Evolutionary conservation across 108 stramenopile genomes (phyloP).

Genomic region (Asterionellopsis glacialis): DNA sequence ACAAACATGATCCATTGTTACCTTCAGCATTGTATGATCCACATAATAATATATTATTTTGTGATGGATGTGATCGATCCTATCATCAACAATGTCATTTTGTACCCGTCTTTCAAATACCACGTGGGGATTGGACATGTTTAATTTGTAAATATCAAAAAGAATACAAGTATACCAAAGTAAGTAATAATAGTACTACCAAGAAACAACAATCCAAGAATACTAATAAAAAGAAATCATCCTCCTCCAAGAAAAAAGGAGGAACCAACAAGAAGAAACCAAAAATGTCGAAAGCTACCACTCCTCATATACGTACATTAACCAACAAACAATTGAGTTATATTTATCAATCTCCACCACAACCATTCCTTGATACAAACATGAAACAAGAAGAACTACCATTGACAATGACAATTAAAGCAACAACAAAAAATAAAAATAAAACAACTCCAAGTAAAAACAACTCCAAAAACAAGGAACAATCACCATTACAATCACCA

Average conservation of each 20-base stretch:
- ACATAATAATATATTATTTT: slow-evolving; percentile 71
- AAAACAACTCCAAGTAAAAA: neutral
- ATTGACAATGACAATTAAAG: too few species aligned
- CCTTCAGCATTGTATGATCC: slow-evolving; percentile 59
- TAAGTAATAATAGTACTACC: slow-evolving; percentile 2
- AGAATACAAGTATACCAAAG: slow-evolving; percentile 14
- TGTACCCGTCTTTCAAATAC: slow-evolving; percentile 66
- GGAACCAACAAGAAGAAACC: too few species aligned
- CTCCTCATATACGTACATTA: neutral
- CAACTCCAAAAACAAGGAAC: too few species aligned
- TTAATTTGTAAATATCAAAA: slow-evolving; percentile 45
- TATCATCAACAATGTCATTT: slow-evolving; percentile 90
- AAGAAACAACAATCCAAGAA: neutral
- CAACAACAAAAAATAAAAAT: slow-evolving; percentile 17
- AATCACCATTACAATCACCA: too few species aligned
- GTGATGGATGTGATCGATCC: slow-evolving; percentile 75
- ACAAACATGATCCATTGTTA: slow-evolving; percentile 51
- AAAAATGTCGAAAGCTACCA: slow-evolving; percentile 10
- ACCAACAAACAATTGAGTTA: slow-evolving; percentile 13
- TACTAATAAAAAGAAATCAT: too few species aligned
- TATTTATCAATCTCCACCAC: slow-evolving; percentile 9
- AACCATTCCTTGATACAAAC: slow-evolving; percentile 19
- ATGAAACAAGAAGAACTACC: slow-evolving; percentile 24
- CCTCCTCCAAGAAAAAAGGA: too few species aligned
- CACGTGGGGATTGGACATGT: slow-evolving; percentile 74